Evolutionary conservation across 768 basidiomycete species (phyloP).

Genomic region (Lactarius trivialis): DNA sequence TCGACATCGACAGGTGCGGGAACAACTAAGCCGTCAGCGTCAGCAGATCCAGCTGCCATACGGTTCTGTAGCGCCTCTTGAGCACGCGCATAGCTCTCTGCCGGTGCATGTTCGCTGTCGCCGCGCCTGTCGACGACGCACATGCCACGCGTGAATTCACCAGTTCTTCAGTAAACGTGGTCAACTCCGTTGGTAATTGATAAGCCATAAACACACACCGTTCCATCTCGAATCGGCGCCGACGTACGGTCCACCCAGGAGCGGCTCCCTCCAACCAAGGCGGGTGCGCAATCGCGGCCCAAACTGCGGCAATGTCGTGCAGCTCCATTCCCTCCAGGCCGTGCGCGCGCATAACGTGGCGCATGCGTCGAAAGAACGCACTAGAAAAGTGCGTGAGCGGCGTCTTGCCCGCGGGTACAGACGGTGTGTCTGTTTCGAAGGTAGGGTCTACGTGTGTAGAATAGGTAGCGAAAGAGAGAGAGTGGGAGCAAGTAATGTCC

Average conservation of each 20-base stretch:
- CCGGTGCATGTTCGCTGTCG: conserved; percentile 61
- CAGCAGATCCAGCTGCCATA: conserved; percentile 25
- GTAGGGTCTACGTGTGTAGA: conserved; percentile 49
- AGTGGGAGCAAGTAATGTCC: conserved; percentile 78
- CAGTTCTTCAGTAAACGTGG: conserved; percentile 45
- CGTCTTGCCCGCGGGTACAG: conserved; percentile 40
- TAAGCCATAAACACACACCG: conserved; percentile 6
- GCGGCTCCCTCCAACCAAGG: conserved; percentile 33
- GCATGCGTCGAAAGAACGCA: conserved; percentile 65
- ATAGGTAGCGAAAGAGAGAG: conserved; percentile 67
- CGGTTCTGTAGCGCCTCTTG: conserved; percentile 46
- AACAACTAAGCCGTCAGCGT: conserved; percentile 30
- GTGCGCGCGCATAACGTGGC: conserved; percentile 70
- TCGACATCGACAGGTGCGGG: conserved; percentile 53
- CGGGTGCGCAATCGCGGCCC: conserved; percentile 76
- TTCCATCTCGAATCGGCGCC: conserved; percentile 19
- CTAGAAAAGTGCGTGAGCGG: conserved; percentile 74
- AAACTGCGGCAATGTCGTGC: conserved; percentile 85
- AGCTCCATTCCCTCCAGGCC: conserved; percentile 85
- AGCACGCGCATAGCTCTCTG: conserved; percentile 56
- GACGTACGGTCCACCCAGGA: conserved; percentile 49
- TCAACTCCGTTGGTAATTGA: neutral
- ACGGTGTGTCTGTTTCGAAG: conserved; percentile 50
- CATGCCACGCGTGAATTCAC: conserved; percentile 83
- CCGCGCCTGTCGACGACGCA: conserved; percentile 74